Percentiles rank a stretch among this genome's conserved stretches.
Conservation (phyloP, 2,329 filamentous ascomycete genomes). For the Tolypocladium pustulatum region DNA sequence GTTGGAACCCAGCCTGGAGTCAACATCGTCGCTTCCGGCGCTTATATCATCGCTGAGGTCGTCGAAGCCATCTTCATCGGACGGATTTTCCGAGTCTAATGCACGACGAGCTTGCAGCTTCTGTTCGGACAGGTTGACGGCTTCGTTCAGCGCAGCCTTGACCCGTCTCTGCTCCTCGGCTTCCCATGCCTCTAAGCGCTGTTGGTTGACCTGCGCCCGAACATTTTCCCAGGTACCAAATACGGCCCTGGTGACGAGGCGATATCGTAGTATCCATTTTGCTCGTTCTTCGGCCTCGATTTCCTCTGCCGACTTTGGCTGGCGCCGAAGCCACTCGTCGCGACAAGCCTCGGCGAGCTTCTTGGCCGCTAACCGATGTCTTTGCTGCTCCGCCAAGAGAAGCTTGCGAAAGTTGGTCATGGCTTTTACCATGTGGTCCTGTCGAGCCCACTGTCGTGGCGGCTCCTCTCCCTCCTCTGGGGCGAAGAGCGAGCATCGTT, state of each 20-base stretch:
- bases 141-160: slow-evolving; percentile 62
- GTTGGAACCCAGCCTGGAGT: slow-evolving; percentile 23
- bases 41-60: slow-evolving; percentile 37
- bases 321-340: slow-evolving; percentile 62
- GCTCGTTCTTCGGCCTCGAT: slow-evolving; percentile 68
- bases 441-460: slow-evolving; percentile 71
- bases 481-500: slow-evolving; percentile 60
- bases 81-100: slow-evolving; percentile 40
- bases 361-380: slow-evolving; percentile 69
- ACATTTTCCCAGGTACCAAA: slow-evolving; percentile 56
- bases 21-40: slow-evolving; percentile 23
- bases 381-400: slow-evolving; percentile 66
- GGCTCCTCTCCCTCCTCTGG: slow-evolving; percentile 66
- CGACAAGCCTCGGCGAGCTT: slow-evolving; percentile 67
- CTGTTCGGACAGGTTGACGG: slow-evolving; percentile 60
- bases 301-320: slow-evolving; percentile 70
- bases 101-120: slow-evolving; percentile 54
- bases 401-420: slow-evolving; percentile 71
- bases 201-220: slow-evolving; percentile 47
- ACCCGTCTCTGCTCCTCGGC: slow-evolving; percentile 53
- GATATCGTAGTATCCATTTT: slow-evolving; percentile 58
- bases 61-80: slow-evolving; percentile 34
- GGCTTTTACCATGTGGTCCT: slow-evolving; percentile 75
- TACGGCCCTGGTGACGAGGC: slow-evolving; percentile 51
- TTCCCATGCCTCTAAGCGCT: slow-evolving; percentile 51